Percentiles rank a stretch among this genome's conserved stretches.
phyloP scores from a whole-genome alignment of 306 rosid species.

The Prunus kanzakura region DNA sequence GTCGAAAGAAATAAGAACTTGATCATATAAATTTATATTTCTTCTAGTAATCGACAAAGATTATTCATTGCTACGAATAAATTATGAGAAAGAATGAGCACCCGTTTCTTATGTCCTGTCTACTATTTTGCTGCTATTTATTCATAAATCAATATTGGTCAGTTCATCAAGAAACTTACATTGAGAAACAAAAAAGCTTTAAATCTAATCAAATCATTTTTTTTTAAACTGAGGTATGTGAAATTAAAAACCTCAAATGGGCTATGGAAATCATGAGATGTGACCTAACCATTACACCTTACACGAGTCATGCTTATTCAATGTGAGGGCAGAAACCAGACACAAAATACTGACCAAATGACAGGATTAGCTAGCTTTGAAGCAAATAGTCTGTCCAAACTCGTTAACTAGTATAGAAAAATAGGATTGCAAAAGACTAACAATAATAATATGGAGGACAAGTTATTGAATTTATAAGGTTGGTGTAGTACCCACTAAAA shows the following conservation, averaged over 20 bases:
- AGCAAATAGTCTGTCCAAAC: not conserved
- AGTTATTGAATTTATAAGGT: not conserved
- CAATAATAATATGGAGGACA: not conserved
- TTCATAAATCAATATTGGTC: not conserved
- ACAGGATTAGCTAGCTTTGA: not conserved
- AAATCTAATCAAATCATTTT: not conserved
- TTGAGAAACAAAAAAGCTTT: not conserved
- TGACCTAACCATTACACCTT: not conserved
- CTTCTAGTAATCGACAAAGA: not conserved
- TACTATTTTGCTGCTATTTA: not conserved
- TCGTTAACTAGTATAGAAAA: not conserved
- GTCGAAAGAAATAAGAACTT: not conserved
- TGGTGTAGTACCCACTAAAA: not conserved
- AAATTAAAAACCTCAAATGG: not conserved
- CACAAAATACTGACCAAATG: not conserved
- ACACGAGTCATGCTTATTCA: not conserved
- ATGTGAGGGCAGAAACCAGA: not conserved
- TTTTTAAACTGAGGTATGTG: not conserved
- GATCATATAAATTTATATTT: not conserved
- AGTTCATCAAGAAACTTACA: not conserved
- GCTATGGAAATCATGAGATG: not conserved
- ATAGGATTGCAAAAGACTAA: not conserved
- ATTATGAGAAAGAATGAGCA: not conserved
- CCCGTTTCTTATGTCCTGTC: not conserved
- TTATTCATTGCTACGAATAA: not conserved